phyloP scores from a whole-genome alignment of 2,329 filamentous ascomycete genomes.

The Basipetospora chlamydospora region DNA sequence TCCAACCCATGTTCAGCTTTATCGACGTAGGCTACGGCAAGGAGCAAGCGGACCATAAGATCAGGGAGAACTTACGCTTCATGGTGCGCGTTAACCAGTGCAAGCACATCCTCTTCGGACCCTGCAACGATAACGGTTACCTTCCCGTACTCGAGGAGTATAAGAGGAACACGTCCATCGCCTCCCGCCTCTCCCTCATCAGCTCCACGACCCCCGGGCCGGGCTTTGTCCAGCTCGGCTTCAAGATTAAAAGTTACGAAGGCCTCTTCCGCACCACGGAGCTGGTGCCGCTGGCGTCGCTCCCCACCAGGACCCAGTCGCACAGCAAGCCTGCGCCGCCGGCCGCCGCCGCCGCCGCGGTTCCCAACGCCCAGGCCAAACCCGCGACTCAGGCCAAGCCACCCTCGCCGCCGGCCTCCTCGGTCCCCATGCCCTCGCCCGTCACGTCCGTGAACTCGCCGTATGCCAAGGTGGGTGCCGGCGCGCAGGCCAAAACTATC shows the following conservation, averaged over 20 bases:
- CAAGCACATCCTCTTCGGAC: constrained; percentile 45
- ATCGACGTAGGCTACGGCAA: constrained; percentile 41
- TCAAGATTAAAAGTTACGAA: constrained; percentile 14
- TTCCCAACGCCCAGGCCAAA: too few relatives aligned
- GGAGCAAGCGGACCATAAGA: constrained; percentile 44
- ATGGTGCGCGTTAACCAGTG: constrained; percentile 28
- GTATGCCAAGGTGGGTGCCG: constrained; percentile 1
- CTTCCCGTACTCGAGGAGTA: constrained; percentile 42
- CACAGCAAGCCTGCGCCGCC: too few relatives aligned
- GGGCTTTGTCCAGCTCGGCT: constrained; percentile 16
- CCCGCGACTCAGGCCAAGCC: too few relatives aligned
- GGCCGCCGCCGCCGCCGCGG: neutral
- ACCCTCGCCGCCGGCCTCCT: neutral
- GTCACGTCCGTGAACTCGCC: neutral
- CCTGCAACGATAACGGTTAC: constrained; percentile 47
- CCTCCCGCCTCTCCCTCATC: constrained; percentile 16
- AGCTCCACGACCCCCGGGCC: constrained; percentile 17
- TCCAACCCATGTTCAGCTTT: constrained; percentile 33
- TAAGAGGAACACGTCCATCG: constrained; percentile 13
- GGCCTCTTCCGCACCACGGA: constrained; percentile 14
- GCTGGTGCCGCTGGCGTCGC: constrained; percentile 1
- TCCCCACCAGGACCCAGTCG: too few relatives aligned
- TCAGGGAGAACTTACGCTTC: constrained; percentile 23
- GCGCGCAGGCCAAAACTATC: constrained; percentile 10
- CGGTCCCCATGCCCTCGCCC: neutral